Conservation (phyloP, 2,329 filamentous ascomycete species). For the Talaromyces amestolkiae region DNA sequence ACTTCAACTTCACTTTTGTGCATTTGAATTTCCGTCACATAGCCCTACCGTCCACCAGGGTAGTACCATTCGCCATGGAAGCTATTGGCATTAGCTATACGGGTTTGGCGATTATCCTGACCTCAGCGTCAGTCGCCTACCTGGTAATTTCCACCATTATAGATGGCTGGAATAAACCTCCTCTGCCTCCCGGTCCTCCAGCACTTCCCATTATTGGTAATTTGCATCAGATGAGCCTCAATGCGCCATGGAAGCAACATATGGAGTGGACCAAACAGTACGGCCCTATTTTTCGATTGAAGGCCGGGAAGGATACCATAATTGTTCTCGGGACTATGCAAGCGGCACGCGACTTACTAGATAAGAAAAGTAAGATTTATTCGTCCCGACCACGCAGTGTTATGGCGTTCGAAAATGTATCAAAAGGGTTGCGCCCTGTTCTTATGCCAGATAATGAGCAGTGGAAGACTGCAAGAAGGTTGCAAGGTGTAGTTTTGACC, state of each 20-base stretch:
- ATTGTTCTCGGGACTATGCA: constrained; percentile 6
- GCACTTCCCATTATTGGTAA: constrained; percentile 27
- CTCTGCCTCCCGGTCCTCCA: constrained; percentile 25
- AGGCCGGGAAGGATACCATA: constrained; percentile 25
- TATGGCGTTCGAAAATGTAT: constrained; percentile 13
- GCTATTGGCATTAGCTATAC: neutral
- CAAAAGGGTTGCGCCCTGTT: constrained; percentile 41
- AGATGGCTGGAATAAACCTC: neutral
- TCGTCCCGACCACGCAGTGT: constrained; percentile 35
- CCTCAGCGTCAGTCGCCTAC: neutral
- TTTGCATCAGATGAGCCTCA: constrained; percentile 22
- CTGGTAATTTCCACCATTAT: neutral
- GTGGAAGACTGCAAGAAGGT: constrained; percentile 41
- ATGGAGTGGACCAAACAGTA: constrained; percentile 20
- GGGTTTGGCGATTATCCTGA: neutral
- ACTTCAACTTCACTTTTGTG: neutral
- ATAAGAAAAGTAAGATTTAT: constrained; percentile 39
- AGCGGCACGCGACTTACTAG: constrained; percentile 39
- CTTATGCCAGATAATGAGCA: constrained; percentile 52
- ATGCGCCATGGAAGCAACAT: constrained; percentile 23
- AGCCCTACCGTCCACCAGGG: neutral
- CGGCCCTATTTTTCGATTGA: constrained; percentile 2
- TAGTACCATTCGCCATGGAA: neutral
- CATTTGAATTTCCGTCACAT: neutral
- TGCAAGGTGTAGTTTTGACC: constrained; percentile 47